phyloP scores from a whole-genome alignment of 2,329 filamentous ascomycete genomes.

The Diplocarpon rosae region DNA sequence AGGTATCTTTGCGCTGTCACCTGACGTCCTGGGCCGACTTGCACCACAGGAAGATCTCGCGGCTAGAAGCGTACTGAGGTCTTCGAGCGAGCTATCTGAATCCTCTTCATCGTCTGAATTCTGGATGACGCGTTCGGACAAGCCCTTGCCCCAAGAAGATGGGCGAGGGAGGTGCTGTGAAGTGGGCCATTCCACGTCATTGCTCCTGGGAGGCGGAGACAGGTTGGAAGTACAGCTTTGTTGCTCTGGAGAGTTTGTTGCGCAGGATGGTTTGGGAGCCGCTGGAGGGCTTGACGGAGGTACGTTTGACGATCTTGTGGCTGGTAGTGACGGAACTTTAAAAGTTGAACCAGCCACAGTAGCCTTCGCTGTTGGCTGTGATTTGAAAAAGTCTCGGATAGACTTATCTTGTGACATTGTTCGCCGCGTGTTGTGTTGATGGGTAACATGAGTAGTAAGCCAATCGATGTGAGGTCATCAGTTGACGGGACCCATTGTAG shows the following conservation, averaged over 20 bases:
- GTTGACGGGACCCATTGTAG: too few species aligned
- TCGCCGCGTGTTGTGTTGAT: neutral
- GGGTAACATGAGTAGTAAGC: too few species aligned
- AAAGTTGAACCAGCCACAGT: neutral
- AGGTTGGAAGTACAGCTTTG: constrained; percentile 8
- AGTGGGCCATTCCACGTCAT: neutral
- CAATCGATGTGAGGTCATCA: too few species aligned
- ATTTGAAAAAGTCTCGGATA: constrained; percentile 16
- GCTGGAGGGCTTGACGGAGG: neutral
- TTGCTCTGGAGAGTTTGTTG: constrained; percentile 2
- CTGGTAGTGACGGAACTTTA: constrained; percentile 1
- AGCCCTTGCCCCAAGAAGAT: neutral
- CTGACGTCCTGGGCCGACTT: constrained; percentile 10
- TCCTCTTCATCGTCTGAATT: constrained; percentile 59
- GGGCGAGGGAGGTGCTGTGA: too few species aligned
- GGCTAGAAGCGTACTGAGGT: constrained; percentile 33
- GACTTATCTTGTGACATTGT: constrained; percentile 12
- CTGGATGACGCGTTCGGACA: constrained; percentile 37
- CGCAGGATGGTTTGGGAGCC: neutral
- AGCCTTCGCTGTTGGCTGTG: neutral
- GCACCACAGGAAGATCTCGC: constrained; percentile 3
- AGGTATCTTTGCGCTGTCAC: neutral
- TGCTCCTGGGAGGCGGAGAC: constrained; percentile 11
- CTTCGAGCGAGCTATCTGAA: constrained; percentile 43
- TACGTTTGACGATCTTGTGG: constrained; percentile 2